Percentiles rank a stretch among this genome's conserved stretches.
Conservation (phyloP, 345 rosid genomes). For the Luvunga scandens region DNA sequence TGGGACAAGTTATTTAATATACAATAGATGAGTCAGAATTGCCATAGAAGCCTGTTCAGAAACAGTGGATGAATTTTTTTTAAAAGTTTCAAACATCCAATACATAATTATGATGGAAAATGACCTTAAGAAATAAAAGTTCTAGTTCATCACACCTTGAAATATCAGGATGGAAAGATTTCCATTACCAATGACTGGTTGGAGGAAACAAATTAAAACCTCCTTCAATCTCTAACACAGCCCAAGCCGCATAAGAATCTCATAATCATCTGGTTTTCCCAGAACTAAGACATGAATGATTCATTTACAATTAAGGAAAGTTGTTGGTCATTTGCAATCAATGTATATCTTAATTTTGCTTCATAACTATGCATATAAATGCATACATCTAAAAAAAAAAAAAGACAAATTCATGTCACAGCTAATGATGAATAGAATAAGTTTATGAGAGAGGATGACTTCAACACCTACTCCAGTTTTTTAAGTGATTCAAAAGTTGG, state of each 20-base stretch:
- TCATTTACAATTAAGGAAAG: neutral
- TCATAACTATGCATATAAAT: neutral
- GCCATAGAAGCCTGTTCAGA: neutral
- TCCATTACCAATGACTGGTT: neutral
- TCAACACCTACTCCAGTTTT: constrained; percentile 62
- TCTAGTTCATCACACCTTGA: neutral
- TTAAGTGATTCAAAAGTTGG: constrained; percentile 70
- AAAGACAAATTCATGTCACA: neutral
- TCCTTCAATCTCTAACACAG: neutral
- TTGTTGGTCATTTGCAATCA: neutral
- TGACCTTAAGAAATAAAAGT: neutral
- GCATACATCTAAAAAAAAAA: neutral
- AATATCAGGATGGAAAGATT: neutral
- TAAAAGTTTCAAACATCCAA: neutral
- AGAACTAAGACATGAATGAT: neutral
- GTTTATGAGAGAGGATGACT: constrained; percentile 1
- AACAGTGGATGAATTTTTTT: neutral
- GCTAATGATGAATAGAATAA: constrained; percentile 2
- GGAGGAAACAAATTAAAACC: neutral
- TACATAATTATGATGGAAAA: neutral
- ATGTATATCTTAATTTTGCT: neutral
- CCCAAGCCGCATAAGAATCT: neutral
- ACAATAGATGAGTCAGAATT: neutral
- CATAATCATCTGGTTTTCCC: neutral
- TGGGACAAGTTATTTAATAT: neutral